Conservation (phyloP, 495 filamentous ascomycete genomes). For the Wilcoxina mikolae region DNA sequence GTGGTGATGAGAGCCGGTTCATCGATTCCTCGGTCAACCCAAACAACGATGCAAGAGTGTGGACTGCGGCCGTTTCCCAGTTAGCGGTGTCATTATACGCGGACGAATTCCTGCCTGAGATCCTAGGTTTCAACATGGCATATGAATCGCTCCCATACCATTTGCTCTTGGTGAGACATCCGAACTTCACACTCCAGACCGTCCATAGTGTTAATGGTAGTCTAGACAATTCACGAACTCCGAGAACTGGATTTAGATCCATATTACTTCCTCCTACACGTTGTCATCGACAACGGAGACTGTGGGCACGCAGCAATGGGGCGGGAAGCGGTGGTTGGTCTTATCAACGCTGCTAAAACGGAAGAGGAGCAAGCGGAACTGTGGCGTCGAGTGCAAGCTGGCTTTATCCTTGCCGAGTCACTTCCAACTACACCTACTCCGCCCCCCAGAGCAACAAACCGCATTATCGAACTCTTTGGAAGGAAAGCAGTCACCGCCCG, state of each 20-base stretch:
- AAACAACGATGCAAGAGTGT: conserved; percentile 29
- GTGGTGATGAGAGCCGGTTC: conserved; percentile 20
- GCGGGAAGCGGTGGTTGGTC: conserved; percentile 29
- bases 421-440: conserved; percentile 23
- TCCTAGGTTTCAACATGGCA: conserved; percentile 39
- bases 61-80: conserved; percentile 37
- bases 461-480: conserved; percentile 14
- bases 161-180: conserved; percentile 22
- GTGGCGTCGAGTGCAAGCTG: conserved; percentile 38
- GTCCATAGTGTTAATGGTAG: not conserved
- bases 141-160: conserved; percentile 36
- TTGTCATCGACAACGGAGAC: conserved; percentile 38
- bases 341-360: conserved; percentile 29
- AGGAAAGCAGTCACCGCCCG: conserved; percentile 12
- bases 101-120: conserved; percentile 38
- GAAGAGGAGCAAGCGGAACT: conserved; percentile 24
- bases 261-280: conserved; percentile 39
- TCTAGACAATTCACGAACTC: conserved; percentile 32
- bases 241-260: conserved; percentile 33
- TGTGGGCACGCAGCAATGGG: conserved; percentile 39
- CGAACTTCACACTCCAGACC: not conserved
- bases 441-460: conserved; percentile 11
- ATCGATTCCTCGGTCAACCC: conserved; percentile 30
- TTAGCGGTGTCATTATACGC: conserved; percentile 36
- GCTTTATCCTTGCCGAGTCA: conserved; percentile 32